Percentiles rank a stretch among this genome's conserved stretches.
These are phyloP conservation scores for Pseudocercospora pini-densiflorae DNA, from an alignment of 2,329 filamentous ascomycete species.

Conservation along the genomic window DNA sequence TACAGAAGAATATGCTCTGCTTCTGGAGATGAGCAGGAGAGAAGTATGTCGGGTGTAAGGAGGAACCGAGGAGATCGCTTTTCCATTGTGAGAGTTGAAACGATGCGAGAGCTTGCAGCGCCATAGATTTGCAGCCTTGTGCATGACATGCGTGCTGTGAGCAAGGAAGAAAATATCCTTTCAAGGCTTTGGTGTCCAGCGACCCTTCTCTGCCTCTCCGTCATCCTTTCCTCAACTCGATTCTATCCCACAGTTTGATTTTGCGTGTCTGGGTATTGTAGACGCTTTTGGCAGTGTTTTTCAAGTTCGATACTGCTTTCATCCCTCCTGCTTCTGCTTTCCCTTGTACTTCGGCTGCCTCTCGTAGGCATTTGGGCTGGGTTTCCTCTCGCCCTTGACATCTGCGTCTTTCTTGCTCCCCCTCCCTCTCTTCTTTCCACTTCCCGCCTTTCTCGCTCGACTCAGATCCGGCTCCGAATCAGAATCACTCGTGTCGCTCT, in stretches of 20 bases:
- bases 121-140: not conserved
- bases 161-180: not conserved
- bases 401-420: conserved; percentile 73
- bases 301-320: conserved; percentile 12
- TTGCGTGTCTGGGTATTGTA: not conserved
- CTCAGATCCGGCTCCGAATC: conserved; percentile 62
- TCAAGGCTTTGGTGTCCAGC: not conserved
- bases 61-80: not conserved
- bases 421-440: conserved; percentile 44
- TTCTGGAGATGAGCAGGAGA: not conserved
- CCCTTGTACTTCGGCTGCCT: conserved; percentile 64
- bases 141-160: not conserved
- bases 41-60: not conserved
- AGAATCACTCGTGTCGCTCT: conserved; percentile 60
- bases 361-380: conserved; percentile 83
- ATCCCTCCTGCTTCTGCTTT: conserved; percentile 36
- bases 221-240: too few relatives aligned
- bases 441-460: conserved; percentile 47
- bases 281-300: not conserved
- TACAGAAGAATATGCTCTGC: not conserved
- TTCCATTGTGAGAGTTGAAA: not conserved
- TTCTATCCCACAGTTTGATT: too few relatives aligned
- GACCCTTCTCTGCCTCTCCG: not conserved
- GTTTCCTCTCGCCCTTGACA: conserved; percentile 52
- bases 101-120: not conserved